Conservation (phyloP, 331 rosid genomes). For the Rhamnella rubrinervis region DNA sequence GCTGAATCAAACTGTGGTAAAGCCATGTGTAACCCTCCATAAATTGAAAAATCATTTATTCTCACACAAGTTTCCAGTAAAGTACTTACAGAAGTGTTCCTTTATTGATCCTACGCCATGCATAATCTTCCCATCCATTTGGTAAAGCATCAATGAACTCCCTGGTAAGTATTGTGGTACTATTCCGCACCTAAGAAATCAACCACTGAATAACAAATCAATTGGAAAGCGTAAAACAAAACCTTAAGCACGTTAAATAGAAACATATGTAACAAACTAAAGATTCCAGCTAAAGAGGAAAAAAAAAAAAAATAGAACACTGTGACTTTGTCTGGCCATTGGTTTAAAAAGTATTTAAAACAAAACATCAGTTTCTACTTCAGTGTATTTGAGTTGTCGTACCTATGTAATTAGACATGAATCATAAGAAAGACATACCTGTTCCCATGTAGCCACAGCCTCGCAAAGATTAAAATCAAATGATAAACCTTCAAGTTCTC, state of each 20-base stretch:
- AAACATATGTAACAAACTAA: background rate
- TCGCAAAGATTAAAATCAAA: conserved; percentile 83
- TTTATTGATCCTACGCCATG: conserved; percentile 96
- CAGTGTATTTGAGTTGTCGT: background rate
- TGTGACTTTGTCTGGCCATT: background rate
- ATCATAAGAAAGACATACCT: conserved; percentile 35
- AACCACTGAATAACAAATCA: conserved; percentile 46
- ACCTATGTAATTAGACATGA: background rate
- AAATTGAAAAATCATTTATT: background rate
- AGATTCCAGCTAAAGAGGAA: background rate
- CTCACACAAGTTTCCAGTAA: conserved; percentile 11
- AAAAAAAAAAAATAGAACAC: background rate
- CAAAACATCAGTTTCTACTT: background rate
- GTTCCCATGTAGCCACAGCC: conserved; percentile 95
- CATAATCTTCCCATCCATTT: conserved; percentile 97
- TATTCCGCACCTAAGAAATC: conserved; percentile 87
- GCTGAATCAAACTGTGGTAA: conserved; percentile 3
- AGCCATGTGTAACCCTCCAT: background rate
- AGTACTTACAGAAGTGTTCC: conserved; percentile 79
- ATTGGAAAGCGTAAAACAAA: conserved; percentile 34
- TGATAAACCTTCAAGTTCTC: conserved; percentile 82
- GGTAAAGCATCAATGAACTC: conserved; percentile 91
- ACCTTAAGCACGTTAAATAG: background rate
- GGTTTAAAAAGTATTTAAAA: background rate
- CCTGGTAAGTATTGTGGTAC: conserved; percentile 87